A percentile compares a stretch with the other conserved stretches of the same genome.
Evolutionary conservation across 768 basidiomycete genomes (phyloP).

Genomic region (Multifurca ochricompacta): DNA sequence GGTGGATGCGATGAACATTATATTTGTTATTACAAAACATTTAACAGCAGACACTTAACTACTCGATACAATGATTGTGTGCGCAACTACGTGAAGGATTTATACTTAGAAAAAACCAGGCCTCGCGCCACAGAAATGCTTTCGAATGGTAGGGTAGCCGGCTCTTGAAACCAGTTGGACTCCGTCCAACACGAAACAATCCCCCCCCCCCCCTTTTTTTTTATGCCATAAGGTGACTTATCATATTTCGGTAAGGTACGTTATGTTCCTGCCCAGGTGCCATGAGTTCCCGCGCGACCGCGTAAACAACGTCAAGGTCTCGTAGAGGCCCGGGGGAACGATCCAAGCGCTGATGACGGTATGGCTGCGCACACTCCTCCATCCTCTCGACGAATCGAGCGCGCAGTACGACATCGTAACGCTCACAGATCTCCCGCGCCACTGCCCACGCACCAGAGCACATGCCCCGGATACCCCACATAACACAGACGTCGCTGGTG

Average conservation of each 20-base stretch:
- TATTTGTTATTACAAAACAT: no score
- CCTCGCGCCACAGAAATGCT: no score
- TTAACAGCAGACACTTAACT: no score
- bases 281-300: background rate
- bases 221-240: background rate
- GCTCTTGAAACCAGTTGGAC: no score
- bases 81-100: no score
- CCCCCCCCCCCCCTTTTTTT: no score
- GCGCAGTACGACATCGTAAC: background rate
- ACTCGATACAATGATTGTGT: no score
- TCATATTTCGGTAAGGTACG: background rate
- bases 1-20: no score
- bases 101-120: no score
- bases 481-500: background rate
- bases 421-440: background rate
- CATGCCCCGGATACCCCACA: background rate
- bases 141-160: no score
- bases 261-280: no score
- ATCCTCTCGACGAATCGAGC: background rate
- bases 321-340: background rate
- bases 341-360: background rate
- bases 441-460: background rate
- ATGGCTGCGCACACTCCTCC: background rate
- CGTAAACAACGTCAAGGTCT: background rate
- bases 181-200: no score